Conservation (phyloP, 2,329 filamentous ascomycete genomes). For the Phoma herbarum region DNA sequence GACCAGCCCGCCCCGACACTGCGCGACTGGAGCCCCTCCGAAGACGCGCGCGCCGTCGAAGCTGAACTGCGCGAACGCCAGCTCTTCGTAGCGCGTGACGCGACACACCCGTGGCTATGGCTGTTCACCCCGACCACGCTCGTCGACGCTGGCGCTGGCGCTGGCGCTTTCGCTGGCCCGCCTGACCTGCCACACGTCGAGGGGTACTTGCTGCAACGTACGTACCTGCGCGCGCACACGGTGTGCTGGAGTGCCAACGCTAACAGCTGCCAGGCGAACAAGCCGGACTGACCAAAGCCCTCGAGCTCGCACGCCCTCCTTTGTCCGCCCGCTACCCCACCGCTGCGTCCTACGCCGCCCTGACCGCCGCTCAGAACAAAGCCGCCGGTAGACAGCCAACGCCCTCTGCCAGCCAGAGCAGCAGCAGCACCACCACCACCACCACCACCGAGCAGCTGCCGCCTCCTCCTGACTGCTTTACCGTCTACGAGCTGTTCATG, state of each 20-base stretch:
- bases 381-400: background rate
- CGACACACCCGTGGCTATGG: slow-evolving; percentile 46
- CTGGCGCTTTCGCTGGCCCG: too few species aligned
- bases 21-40: slow-evolving; percentile 31
- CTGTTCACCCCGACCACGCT: slow-evolving; percentile 41
- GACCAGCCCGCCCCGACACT: slow-evolving; percentile 21
- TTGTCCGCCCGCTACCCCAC: slow-evolving; percentile 34
- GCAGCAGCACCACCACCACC: too few species aligned
- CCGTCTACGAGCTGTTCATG: slow-evolving; percentile 51
- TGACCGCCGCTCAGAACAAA: slow-evolving; percentile 30
- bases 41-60: slow-evolving; percentile 45
- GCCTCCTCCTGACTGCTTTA: slow-evolving; percentile 42
- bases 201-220: slow-evolving; percentile 45
- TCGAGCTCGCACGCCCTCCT: slow-evolving; percentile 46
- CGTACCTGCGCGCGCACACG: slow-evolving; percentile 7
- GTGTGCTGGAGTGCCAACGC: slow-evolving; percentile 28
- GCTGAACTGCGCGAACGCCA: slow-evolving; percentile 39
- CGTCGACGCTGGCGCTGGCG: slow-evolving; percentile 38
- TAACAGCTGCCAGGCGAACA: slow-evolving; percentile 45
- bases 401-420: slow-evolving; percentile 5
- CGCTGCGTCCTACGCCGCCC: slow-evolving; percentile 32
- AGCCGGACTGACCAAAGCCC: slow-evolving; percentile 43
- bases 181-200: slow-evolving; percentile 38
- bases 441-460: background rate
- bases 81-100: slow-evolving; percentile 45